Percentiles rank a stretch among this genome's conserved stretches.
Conservation (phyloP, 176 grass and related monocot genomes). For the Otatea glauca region DNA sequence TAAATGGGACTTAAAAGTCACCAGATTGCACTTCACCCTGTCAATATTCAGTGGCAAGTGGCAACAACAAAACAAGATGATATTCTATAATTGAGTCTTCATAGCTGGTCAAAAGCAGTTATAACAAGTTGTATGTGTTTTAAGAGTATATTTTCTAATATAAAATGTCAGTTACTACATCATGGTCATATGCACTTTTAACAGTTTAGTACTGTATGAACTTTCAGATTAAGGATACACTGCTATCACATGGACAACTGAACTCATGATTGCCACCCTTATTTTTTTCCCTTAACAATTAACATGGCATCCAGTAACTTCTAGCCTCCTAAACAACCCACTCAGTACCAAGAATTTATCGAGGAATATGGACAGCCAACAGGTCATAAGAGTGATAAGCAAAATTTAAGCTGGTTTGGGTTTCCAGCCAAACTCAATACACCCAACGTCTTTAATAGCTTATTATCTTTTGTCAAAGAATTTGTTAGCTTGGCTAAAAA, state of each 20-base stretch:
- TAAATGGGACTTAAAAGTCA: not conserved
- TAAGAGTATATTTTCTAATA: not conserved
- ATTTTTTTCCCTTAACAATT: not conserved
- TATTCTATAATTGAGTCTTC: too few relatives aligned
- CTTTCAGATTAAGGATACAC: not conserved
- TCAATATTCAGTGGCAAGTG: not conserved
- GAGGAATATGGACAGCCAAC: not conserved
- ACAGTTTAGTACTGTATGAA: not conserved
- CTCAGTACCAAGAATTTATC: not conserved
- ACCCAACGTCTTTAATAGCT: not conserved
- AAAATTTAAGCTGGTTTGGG: not conserved
- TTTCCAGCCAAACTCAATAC: conserved; percentile 8
- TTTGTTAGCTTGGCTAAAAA: not conserved
- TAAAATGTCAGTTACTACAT: not conserved
- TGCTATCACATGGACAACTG: not conserved
- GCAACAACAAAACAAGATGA: too few relatives aligned
- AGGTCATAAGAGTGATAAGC: not conserved
- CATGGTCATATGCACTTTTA: not conserved
- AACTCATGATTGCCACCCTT: not conserved
- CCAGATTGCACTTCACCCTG: not conserved
- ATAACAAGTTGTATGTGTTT: not conserved
- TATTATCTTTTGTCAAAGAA: not conserved
- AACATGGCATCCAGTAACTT: not conserved
- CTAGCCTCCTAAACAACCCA: not conserved
- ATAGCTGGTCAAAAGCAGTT: not conserved